Base-by-base conservation (phyloP, 1,139 yeast genomes). In the Scheffersomyces segobiensis region DNA sequence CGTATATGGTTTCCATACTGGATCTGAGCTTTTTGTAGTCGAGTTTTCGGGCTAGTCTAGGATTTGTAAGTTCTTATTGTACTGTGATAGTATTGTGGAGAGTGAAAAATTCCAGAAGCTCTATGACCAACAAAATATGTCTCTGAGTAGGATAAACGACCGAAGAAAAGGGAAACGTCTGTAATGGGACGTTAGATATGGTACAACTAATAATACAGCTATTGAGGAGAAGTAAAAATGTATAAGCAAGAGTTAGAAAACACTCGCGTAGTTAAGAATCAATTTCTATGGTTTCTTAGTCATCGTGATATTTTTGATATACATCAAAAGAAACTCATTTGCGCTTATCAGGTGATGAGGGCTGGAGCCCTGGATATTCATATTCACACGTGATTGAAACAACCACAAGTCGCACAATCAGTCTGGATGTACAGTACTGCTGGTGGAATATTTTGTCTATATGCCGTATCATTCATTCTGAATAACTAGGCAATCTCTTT, bases 1-100 rank as follows among this genome's bases (percentile, higher is more conserved):
- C 99, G 75, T 95, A 95, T 47, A 91, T 84, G 20, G 89, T 79
- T 82, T 80, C 85, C 82, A 80, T 80, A 50, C 32, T 24, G 32
- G 8, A n/a, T 52, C 19, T n/a, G 1, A 14, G 20, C 18, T 47
- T 17, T 14, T 32, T n/a, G 46, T 42, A n/a, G 12, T 24, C n/a
- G 17, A 22, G 21, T 14, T 48, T 8, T 20, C 8, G 50, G 17
- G 20, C 4, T 12, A 10, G 3, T 10, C 5, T 32, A 32, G 42
- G 32, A 2, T 32, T 10, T 32, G 8, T 2, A 32, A 5, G 42
- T 17, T 32, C 14, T 32, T 32, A 14, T 10, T 32, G 42, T 32
- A 32, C 12, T 10, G 42, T 32, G 14, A 14, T 32, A 12, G 42
- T 2, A 32, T 32, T 32, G 42, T 8, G 42, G 42, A 24, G 42